Base-by-base conservation (phyloP, 2,329 filamentous ascomycete species). In the Colletotrichum sansevieriae region DNA sequence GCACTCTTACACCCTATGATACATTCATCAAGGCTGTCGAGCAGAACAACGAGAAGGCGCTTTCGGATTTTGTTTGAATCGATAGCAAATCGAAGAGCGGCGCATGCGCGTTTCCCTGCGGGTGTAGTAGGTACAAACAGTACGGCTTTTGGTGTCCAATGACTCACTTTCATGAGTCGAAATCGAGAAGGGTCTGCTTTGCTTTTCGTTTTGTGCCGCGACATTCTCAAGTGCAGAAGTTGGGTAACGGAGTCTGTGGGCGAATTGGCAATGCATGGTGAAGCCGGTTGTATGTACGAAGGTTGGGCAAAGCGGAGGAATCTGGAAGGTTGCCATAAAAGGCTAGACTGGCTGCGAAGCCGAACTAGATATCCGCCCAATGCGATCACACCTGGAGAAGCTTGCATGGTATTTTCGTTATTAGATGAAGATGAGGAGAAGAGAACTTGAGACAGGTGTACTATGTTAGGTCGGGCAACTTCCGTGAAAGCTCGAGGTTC, bases 1-100 rank as follows among this genome's bases (percentile, higher is more conserved):
- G 95, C 65, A 92, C 94, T 7, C 85, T 97, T 73, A 98, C 95
- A 4, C 91, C 92, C 2, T 98, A 92, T 78, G 92, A 96, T 52
- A 92, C 90, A 1, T 97, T 95, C 79, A 87, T 89, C 76, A 91
- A 88, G 79, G 93, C 92, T 0, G 79, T 88, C 60, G 84, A 87
- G 73, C 79, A 84, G 71, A 85, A 84, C 72, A 81, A 85, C 70
- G 83, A 86, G 74, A 87, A 85, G 76, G 79, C 85, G 11, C 77
- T 89, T 61, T 84, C 84, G 3, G 80, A 81, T 64, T 77, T 87
- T 73, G 74, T 35, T 76, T 72, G 55, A 71, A n/a, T 15, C 8
- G 12, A 13, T 44, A 37, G 10, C 11, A 43, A 5, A 9, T 37
- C 12, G 22, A 37, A 3, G 29, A 13, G 12, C 13, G 12, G 13